Evolutionary conservation across 148 eudicot genomes (phyloP), one percentile per base, ranked within the genome.

Genomic region (Vaccinium darrowii): DNA sequence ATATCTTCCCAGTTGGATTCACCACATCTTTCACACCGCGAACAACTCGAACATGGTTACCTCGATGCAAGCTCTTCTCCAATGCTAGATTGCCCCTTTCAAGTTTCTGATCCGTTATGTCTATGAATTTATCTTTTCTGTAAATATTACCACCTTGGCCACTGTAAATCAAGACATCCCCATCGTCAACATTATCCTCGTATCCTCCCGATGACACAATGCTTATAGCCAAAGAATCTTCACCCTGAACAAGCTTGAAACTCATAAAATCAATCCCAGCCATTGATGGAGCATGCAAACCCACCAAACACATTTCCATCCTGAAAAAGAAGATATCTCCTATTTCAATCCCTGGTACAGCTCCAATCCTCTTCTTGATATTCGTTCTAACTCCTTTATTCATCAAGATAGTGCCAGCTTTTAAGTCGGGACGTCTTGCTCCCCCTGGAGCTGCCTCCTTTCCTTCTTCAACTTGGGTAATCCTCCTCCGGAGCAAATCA

Each of bases 121-220:
- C 15, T 77, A 88, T 84, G 72, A 81, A 89, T 71, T 90, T 92
- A 78, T 93, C 94, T 87, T 83, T 94, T 71, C 90, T 87, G 60
- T 84, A 25, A 53, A 78, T 85, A 83, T 90, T 90, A 56, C 98
- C 98, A 86, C 99, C 98, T 60, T 95, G 98, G 73, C 99, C 99
- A 81, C 91, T 91, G 83, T 94, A 97, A 73, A 97, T 84, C 81
- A 97, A 84, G 78, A 94, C 91, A 86, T 97, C 94, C 54, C 92
- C 87, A 84, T 95, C 94, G 12, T 92, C 94, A 49, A 91, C 95
- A 76, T 95, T 89, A 80, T 97, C 97, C 74, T 93, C 99, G 72
- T 97, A 97, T 49, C 94, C 98, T 80, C 96, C 99, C 3, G 98
- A 92, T 7, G 99, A 93, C 21, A 97, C 99, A 67, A 97, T 91